These are phyloP conservation scores for Termitomyces sp. DNA, from an alignment of 768 basidiomycete species.

Conservation along the genomic window DNA sequence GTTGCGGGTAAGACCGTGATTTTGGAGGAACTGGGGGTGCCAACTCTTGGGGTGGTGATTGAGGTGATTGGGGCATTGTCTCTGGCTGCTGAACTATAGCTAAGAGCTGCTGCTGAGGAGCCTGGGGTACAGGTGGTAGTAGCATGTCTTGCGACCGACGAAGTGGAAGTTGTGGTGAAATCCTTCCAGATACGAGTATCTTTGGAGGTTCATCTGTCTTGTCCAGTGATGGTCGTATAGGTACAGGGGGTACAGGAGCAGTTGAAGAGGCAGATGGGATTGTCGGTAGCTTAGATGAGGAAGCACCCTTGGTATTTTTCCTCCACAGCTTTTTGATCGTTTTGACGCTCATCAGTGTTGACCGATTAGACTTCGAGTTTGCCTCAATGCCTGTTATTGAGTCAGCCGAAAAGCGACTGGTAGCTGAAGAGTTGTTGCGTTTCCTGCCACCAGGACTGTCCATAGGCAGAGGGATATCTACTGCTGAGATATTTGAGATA, in stretches of 20 bases:
- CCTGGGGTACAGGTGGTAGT: conserved; percentile 15
- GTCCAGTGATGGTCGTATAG: conserved; percentile 33
- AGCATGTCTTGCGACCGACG: conserved; percentile 22
- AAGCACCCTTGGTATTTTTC: conserved; percentile 57
- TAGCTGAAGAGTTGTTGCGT: conserved; percentile 23
- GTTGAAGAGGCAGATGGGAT: conserved; percentile 29
- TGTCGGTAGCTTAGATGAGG: conserved; percentile 43
- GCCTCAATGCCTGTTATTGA: conserved; percentile 46
- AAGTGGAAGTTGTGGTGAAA: conserved; percentile 21
- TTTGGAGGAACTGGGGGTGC: conserved; percentile 1
- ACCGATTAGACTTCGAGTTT: conserved; percentile 29
- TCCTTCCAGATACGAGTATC: conserved; percentile 20
- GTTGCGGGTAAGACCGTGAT: neutral
- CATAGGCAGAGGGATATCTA: conserved; percentile 5
- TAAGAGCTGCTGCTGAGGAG: conserved; percentile 11
- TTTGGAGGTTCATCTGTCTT: conserved; percentile 34
- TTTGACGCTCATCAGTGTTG: conserved; percentile 70
- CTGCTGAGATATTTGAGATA: conserved; percentile 10
- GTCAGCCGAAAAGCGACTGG: conserved; percentile 77
- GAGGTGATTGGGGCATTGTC: neutral
- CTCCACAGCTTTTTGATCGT: conserved; percentile 76
- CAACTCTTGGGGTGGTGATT: neutral
- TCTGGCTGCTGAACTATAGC: neutral
- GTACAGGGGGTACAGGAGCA: conserved; percentile 29
- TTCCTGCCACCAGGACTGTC: conserved; percentile 16